Evolutionary conservation across 2,329 filamentous ascomycete genomes (phyloP).

Genomic region (Penicillium sp.): DNA sequence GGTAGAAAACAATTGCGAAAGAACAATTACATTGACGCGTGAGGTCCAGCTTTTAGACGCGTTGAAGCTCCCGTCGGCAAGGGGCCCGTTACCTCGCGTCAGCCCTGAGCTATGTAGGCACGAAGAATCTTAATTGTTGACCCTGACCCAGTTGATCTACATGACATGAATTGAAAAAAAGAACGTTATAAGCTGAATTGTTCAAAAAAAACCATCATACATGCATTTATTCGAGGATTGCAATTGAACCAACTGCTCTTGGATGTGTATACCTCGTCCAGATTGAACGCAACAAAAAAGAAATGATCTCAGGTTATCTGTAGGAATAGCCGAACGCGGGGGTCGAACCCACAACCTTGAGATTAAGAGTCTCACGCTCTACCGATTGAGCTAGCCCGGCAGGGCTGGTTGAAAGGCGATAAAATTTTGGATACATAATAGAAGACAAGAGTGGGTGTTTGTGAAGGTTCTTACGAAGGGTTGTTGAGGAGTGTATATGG

Average conservation of each 20-base stretch:
- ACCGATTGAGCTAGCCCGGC: conserved; percentile 57
- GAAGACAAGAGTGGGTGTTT: not conserved
- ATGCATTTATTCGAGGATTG: not conserved
- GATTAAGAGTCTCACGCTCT: conserved; percentile 56
- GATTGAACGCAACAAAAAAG: not conserved
- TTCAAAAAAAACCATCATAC: not conserved
- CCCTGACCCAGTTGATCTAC: not conserved
- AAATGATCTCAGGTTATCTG: conserved; percentile 10
- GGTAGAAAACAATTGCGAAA: not conserved
- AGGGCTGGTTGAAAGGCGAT: conserved; percentile 17
- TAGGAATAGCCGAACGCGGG: conserved; percentile 44
- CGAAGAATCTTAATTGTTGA: not conserved
- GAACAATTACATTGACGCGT: conserved; percentile 1
- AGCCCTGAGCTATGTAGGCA: conserved; percentile 8
- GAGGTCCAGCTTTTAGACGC: conserved; percentile 4
- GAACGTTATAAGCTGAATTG: too few relatives aligned
- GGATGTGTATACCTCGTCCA: too few relatives aligned
- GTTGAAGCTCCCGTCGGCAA: conserved; percentile 10
- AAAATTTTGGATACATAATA: not conserved
- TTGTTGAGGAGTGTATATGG: too few relatives aligned
- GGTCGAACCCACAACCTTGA: conserved; percentile 49
- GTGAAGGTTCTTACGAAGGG: too few relatives aligned
- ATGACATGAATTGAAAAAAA: not conserved
- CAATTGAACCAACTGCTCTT: not conserved
- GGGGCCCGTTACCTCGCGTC: conserved; percentile 6